Conservation (phyloP, 768 basidiomycete species). For the Phlebiopsis gigantea region DNA sequence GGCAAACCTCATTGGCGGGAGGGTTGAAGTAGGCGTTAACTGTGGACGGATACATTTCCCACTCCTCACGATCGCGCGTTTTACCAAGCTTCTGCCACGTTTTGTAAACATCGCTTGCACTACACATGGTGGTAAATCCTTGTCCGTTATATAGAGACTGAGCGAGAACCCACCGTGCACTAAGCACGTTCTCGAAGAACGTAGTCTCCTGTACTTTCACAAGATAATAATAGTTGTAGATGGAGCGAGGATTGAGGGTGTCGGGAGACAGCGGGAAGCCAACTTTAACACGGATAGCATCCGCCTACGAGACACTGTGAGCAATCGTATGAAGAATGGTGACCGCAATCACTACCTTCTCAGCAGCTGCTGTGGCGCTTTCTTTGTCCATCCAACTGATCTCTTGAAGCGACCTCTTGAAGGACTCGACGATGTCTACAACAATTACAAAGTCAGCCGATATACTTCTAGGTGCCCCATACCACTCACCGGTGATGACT, state of each 20-base stretch:
- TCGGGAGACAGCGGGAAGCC: conserved; percentile 90
- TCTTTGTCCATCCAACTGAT: conserved; percentile 91
- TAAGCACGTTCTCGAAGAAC: conserved; percentile 84
- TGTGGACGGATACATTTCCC: conserved; percentile 86
- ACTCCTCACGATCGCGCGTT: conserved; percentile 61
- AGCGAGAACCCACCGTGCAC: conserved; percentile 39
- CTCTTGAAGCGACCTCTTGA: conserved; percentile 67
- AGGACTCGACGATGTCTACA: conserved; percentile 73
- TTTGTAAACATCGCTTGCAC: conserved; percentile 56
- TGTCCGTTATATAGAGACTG: background rate
- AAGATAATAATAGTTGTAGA: conserved; percentile 68
- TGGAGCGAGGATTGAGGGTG: conserved; percentile 61
- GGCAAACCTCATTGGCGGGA: conserved; percentile 74
- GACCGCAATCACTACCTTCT: conserved; percentile 52
- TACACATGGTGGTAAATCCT: conserved; percentile 27
- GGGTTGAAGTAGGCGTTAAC: conserved; percentile 90
- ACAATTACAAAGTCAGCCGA: conserved; percentile 20
- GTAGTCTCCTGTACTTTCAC: conserved; percentile 59
- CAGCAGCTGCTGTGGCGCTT: conserved; percentile 74
- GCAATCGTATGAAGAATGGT: background rate
- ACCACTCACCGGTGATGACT: conserved; percentile 64
- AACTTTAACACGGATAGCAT: conserved; percentile 83
- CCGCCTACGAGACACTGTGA: conserved; percentile 43
- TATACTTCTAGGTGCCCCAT: background rate
- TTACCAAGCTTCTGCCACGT: conserved; percentile 75